phyloP scores from a whole-genome alignment of 768 basidiomycete genomes.

The Auricularia cornea region DNA sequence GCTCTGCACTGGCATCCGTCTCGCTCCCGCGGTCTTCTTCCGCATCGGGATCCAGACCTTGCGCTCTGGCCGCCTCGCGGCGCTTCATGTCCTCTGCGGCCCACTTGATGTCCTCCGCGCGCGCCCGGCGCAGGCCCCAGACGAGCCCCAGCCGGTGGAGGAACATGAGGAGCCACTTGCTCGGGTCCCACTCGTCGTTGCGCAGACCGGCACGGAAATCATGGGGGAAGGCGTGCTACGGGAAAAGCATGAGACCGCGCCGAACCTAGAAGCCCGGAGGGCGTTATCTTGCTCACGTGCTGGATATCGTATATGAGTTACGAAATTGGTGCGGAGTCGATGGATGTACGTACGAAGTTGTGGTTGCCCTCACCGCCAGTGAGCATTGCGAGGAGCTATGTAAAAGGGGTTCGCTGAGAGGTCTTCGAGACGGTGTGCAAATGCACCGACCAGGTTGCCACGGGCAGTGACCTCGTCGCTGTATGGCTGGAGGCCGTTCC shows the following conservation, averaged over 20 bases:
- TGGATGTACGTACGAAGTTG: constrained; percentile 47
- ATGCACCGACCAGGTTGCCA: constrained; percentile 52
- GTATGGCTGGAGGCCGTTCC: constrained; percentile 73
- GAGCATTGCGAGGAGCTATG: constrained; percentile 58
- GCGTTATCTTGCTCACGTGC: constrained; percentile 32
- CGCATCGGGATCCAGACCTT: constrained; percentile 2
- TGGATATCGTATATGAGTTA: constrained; percentile 13
- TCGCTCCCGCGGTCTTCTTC: background rate
- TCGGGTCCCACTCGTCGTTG: constrained; percentile 64
- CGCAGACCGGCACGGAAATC: constrained; percentile 67
- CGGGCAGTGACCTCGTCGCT: constrained; percentile 73
- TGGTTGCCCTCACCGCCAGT: constrained; percentile 76
- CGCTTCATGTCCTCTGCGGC: constrained; percentile 41
- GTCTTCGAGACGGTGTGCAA: background rate
- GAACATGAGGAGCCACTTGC: constrained; percentile 63
- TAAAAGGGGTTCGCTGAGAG: background rate
- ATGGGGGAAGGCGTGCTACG: constrained; percentile 67
- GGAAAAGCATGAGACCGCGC: constrained; percentile 9
- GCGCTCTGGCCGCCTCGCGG: constrained; percentile 21
- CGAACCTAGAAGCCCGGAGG: background rate
- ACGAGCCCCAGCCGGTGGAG: constrained; percentile 43
- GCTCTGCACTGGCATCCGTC: background rate
- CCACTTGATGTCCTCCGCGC: constrained; percentile 39
- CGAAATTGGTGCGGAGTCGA: background rate
- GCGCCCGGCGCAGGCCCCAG: constrained; percentile 40